Percentiles rank a stretch among this genome's conserved stretches.
These are phyloP conservation scores for Aspergillus tubingensis DNA, from an alignment of 2,329 filamentous ascomycete species.

Conservation along the genomic window DNA sequence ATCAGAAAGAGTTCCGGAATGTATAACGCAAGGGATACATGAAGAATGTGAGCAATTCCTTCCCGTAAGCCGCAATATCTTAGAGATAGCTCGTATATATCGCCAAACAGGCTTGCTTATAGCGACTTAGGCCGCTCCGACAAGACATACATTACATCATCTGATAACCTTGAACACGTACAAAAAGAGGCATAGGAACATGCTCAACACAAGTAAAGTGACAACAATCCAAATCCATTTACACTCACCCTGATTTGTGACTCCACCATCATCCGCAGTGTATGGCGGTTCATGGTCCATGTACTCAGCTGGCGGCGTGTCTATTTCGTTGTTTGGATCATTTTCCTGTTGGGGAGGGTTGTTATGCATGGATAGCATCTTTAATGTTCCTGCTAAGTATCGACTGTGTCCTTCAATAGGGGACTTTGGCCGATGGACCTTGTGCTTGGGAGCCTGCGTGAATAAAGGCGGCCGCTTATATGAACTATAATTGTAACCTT, in stretches of 20 bases:
- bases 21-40: slow-evolving; percentile 16
- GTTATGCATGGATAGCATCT: background rate
- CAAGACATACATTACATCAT: slow-evolving; percentile 13
- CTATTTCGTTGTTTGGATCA: background rate
- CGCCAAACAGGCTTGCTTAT: background rate
- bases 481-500: background rate
- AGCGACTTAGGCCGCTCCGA: background rate
- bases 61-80: background rate
- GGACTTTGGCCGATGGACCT: background rate
- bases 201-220: slow-evolving; percentile 21
- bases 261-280: no score
- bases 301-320: background rate
- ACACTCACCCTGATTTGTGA: slow-evolving; percentile 21
- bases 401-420: background rate
- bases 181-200: slow-evolving; percentile 28
- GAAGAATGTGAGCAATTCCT: slow-evolving; percentile 15
- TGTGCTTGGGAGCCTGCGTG: background rate
- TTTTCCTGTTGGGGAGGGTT: background rate
- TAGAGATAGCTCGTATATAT: background rate
- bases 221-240: slow-evolving; percentile 27
- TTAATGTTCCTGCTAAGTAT: background rate
- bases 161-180: slow-evolving; percentile 26
- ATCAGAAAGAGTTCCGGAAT: slow-evolving; percentile 6
- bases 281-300: background rate
- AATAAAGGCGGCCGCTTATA: background rate